phyloP scores from a whole-genome alignment of 1,284 basidiomycete species.

The Afroboletus lepidellus region DNA sequence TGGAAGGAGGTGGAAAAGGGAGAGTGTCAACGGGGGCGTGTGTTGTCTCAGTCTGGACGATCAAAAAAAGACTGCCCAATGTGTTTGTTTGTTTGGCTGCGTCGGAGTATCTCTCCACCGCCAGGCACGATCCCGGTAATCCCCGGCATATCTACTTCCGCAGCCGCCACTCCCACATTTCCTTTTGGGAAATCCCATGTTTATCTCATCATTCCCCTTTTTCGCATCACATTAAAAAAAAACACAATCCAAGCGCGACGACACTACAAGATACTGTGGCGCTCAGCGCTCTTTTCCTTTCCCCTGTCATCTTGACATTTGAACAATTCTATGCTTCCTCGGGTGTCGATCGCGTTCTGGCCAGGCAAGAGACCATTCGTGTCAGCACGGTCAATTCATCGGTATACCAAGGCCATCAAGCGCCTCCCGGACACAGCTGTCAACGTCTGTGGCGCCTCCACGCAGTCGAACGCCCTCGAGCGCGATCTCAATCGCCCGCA shows the following conservation, averaged over 20 bases:
- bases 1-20: slow-evolving; percentile 43
- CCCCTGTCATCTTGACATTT: slow-evolving; percentile 33
- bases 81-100: slow-evolving; percentile 38
- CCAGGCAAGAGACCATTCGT: slow-evolving; percentile 23
- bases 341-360: slow-evolving; percentile 28
- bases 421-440: slow-evolving; percentile 28
- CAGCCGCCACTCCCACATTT: slow-evolving; percentile 38
- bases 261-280: slow-evolving; percentile 27
- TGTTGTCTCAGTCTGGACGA: slow-evolving; percentile 40
- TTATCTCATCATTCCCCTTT: slow-evolving; percentile 30
- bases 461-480: slow-evolving; percentile 37
- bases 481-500: slow-evolving; percentile 35
- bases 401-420: slow-evolving; percentile 35
- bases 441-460: slow-evolving; percentile 25
- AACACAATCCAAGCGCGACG: slow-evolving; percentile 16
- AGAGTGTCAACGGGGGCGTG: slow-evolving; percentile 41
- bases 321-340: slow-evolving; percentile 20
- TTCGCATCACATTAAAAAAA: slow-evolving; percentile 19
- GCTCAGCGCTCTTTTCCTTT: slow-evolving; percentile 39
- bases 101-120: slow-evolving; percentile 37
- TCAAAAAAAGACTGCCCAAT: slow-evolving; percentile 39
- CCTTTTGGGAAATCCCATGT: slow-evolving; percentile 28
- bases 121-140: slow-evolving; percentile 36
- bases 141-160: slow-evolving; percentile 36
- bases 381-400: slow-evolving; percentile 27